Evolutionary conservation across 495 filamentous ascomycete species (phyloP), one percentile per base, ranked within the genome.

Genomic region (Hypoxylon intermedium): DNA sequence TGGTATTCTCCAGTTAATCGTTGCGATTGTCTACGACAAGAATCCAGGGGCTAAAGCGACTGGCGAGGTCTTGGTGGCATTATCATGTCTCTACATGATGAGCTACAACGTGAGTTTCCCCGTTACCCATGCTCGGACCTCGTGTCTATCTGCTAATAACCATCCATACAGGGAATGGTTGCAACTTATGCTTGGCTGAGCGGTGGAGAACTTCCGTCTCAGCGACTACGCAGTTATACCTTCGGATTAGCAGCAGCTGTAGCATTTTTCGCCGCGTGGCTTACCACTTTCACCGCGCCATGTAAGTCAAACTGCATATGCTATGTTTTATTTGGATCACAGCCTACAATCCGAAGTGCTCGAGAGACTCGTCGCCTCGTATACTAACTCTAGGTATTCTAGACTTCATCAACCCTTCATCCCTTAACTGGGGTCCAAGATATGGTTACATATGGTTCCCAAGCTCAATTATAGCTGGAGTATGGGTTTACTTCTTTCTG

Each of bases 351-450:
- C 4, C 24, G 24, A 7, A 26, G 7, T 4, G 4, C 24, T 7
- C 24, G 24, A 26, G 24, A 26, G 3, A 4, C 7, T 7, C 24
- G 7, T 4, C 3, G 24, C 7, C 24, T 26, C 9, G 23, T 2
- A 34, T 23, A 12, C 45, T 53, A 33, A 64, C 19, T 1, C 30
- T 38, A 2, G 20, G 0, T 33, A 4, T 9, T 33, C 13, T 6
- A 67, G 63, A 83, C 60, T 82, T 83, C 60, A 82, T 83, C 55
- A 83, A 82, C 54, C 80, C 80, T 0, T 67, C 68, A 40, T 70
- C 74, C 15, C 52, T 83, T 19, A 76, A 79, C 45, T 83, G 77
- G 79, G 78, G 79, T 6, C 76, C 75, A 12, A 76, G 72, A 62
- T 77, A 75, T 46, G 74, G 76, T 12, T 82, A 79, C 51, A 82